Conservation (phyloP, 2,329 filamentous ascomycete genomes). For the Pseudopithomyces maydicus region DNA sequence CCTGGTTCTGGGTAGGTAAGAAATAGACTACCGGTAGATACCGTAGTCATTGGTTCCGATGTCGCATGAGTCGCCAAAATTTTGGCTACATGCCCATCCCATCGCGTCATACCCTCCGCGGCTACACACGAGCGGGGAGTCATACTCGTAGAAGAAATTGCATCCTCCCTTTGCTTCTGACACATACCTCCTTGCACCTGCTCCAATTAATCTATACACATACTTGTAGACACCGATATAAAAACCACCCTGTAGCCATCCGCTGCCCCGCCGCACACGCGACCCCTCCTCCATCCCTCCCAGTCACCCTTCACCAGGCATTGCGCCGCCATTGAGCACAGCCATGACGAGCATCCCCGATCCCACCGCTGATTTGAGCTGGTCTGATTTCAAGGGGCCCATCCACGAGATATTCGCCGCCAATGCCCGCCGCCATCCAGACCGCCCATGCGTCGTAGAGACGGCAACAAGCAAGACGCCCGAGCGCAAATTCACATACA, state of each 20-base stretch:
- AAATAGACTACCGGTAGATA: too few relatives aligned
- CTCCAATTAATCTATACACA: too few relatives aligned
- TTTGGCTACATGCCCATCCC: conserved; percentile 17
- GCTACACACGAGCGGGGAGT: not conserved
- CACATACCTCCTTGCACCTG: not conserved
- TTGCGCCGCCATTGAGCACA: conserved; percentile 22
- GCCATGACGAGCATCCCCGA: conserved; percentile 59
- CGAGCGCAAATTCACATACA: conserved; percentile 76
- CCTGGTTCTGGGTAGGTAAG: too few relatives aligned
- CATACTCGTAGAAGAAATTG: not conserved
- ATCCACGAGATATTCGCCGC: conserved; percentile 73
- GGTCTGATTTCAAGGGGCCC: conserved; percentile 67
- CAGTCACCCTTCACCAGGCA: conserved; percentile 11
- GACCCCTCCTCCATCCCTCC: conserved; percentile 18
- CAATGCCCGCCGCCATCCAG: conserved; percentile 72
- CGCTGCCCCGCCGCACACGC: not conserved
- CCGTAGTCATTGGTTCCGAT: conserved; percentile 38
- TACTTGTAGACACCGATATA: too few relatives aligned
- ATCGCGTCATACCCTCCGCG: conserved; percentile 18
- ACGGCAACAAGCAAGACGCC: conserved; percentile 60
- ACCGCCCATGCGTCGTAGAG: conserved; percentile 70
- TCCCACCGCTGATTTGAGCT: conserved; percentile 70
- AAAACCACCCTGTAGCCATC: not conserved
- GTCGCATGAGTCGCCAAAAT: conserved; percentile 35
- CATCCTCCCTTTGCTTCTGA: not conserved